Base-by-base conservation (phyloP, 805 yeast species). In the Kluyveromyces nonfermentans region DNA sequence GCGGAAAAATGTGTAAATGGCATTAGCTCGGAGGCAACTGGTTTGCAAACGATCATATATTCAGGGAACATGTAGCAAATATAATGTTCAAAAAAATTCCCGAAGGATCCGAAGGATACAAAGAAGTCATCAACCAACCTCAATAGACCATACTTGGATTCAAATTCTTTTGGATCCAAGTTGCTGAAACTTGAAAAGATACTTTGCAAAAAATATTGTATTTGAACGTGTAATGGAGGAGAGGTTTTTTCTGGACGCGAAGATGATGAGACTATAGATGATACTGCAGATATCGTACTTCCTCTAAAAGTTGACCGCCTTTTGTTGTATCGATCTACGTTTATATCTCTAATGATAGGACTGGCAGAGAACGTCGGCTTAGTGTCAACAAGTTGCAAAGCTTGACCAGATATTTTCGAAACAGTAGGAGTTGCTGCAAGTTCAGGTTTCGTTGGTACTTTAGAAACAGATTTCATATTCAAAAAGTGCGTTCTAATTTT, bases 121-220 rank as follows among this genome's bases (percentile, higher is more conserved):
- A 54, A 39, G 15, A 69, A 50, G 10, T 38, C 49, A 49, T 69
- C 72, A 9, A 66, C 65, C 9, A 68, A 41, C 41, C 72, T 53
- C 35, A 69, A 44, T 5, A 57, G 42, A 0, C 73, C 73, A 46
- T 55, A 62, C 31, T 50, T 43, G 3, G 58, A 49, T 40, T 66
- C 69, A 17, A 65, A 42, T 17, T 54, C 50, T 46, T 58, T 51
- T 25, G 55, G 62, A 1, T 44, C 36, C 10, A 66, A 35, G 1
- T 43, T 16, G 1, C 10, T 14, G 18, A 40, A 34, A 15, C 37
- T 40, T 5, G 18, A 15, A 15, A 33, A 16, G 17, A 40, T 14
- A 14, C 31, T 37, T 19, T 33, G 43, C 38, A 40, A 32, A 15
- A 33, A 33, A 12, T 33, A 40, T 31, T 34, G 43, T 19, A 30